These are phyloP conservation scores for Pichia rugopelliculosa DNA, from an alignment of 805 yeast species.

Conservation along the genomic window DNA sequence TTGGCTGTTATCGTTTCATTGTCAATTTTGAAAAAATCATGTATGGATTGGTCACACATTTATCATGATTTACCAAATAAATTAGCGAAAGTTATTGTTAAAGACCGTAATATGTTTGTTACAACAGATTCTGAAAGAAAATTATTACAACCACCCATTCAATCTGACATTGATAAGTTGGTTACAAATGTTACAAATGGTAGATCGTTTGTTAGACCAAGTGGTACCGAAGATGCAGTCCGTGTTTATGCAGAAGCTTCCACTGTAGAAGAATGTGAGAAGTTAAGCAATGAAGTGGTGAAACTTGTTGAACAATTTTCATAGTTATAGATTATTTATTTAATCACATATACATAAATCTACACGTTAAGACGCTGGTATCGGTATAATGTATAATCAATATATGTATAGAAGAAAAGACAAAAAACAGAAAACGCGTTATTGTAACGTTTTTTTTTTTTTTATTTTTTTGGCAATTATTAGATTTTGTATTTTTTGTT, in stretches of 20 bases:
- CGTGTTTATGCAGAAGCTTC: constrained; percentile 90
- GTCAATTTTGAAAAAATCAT: constrained; percentile 36
- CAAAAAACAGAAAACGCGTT: too few species aligned
- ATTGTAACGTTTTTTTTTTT: too few species aligned
- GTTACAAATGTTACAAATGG: constrained; percentile 48
- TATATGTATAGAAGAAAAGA: too few species aligned
- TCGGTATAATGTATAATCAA: too few species aligned
- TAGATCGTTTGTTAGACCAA: constrained; percentile 90
- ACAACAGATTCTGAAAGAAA: constrained; percentile 90
- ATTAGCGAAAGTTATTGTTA: constrained; percentile 72
- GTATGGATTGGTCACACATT: constrained; percentile 65
- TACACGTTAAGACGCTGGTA: too few species aligned
- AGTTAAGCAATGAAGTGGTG: constrained; percentile 34
- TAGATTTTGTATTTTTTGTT: too few species aligned
- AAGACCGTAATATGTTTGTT: constrained; percentile 68
- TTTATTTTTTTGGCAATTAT: too few species aligned
- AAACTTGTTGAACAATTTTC: constrained; percentile 5
- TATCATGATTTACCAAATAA: constrained; percentile 85
- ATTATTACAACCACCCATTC: constrained; percentile 67
- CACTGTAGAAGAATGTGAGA: constrained; percentile 39
- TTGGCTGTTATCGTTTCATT: constrained; percentile 67
- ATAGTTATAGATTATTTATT: too few species aligned
- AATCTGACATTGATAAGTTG: constrained; percentile 56
- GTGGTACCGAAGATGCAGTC: constrained; percentile 97
- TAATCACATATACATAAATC: too few species aligned